Evolutionary conservation across 768 basidiomycete genomes (phyloP).

Genomic region (Neoboletus brunneissimus): DNA sequence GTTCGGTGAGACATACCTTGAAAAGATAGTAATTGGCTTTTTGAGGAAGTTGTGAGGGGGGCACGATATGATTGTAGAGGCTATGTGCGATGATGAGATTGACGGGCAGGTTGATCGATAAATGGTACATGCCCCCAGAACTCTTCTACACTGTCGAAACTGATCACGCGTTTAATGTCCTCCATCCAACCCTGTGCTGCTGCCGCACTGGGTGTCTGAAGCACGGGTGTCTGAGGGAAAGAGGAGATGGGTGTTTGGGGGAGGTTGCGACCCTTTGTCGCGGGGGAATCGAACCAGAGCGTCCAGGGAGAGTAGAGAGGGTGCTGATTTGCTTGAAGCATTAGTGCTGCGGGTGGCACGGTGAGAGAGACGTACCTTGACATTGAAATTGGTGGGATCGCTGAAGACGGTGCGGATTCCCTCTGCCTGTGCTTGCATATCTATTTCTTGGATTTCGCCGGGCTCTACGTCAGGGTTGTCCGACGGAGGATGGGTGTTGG

Average conservation of each 20-base stretch:
- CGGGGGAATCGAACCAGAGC: constrained; percentile 96
- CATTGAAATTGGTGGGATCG: constrained; percentile 90
- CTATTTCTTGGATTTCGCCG: constrained; percentile 84
- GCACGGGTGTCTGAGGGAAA: constrained; percentile 71
- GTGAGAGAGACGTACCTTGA: constrained; percentile 62
- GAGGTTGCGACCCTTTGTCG: constrained; percentile 85
- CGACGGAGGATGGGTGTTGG: constrained; percentile 1
- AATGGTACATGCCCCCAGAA: constrained; percentile 85
- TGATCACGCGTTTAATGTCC: constrained; percentile 94
- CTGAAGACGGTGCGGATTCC: constrained; percentile 90
- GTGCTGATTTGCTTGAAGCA: constrained; percentile 51
- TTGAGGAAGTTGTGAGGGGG: constrained; percentile 86
- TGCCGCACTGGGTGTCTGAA: constrained; percentile 66
- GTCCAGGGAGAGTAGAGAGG: constrained; percentile 95
- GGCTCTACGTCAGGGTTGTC: constrained; percentile 55
- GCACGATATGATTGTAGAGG: constrained; percentile 95
- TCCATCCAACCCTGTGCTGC: constrained; percentile 97
- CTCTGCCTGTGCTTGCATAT: constrained; percentile 81
- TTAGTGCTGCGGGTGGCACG: background rate
- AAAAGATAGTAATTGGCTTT: constrained; percentile 99
- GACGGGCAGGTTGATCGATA: background rate
- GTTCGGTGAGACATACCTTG: constrained; percentile 56
- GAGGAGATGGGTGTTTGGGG: constrained; percentile 81
- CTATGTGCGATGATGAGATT: constrained; percentile 38
- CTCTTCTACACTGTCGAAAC: constrained; percentile 95